Percentiles rank a stretch among this genome's conserved stretches.
Conservation (phyloP, 108 stramenopile genomes). For the Poteriospumella lacustris region DNA sequence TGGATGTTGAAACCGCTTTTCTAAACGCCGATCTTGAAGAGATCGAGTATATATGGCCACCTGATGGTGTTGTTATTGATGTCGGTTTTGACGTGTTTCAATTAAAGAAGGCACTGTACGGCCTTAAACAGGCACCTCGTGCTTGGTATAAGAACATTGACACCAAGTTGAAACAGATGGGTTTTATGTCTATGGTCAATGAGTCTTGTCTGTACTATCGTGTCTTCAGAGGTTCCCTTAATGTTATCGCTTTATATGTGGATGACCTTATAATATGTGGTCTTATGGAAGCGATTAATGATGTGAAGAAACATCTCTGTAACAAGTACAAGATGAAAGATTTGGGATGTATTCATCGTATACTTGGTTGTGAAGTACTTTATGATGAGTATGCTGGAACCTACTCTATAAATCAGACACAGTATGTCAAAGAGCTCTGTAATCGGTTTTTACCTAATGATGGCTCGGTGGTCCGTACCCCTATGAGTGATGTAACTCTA, state of each 20-base stretch:
- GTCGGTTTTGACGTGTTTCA: not conserved
- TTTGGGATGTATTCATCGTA: not conserved
- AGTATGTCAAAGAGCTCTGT: not conserved
- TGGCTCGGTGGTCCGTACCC: not conserved
- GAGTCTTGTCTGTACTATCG: slow-evolving; percentile 10
- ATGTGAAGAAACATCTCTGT: not conserved
- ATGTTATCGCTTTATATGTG: slow-evolving; percentile 20
- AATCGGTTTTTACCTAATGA: not conserved
- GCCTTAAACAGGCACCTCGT: slow-evolving; percentile 5
- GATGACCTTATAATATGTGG: slow-evolving; percentile 10
- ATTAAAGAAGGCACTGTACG: slow-evolving; percentile 14
- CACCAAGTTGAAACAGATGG: not conserved
- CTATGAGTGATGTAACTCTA: not conserved
- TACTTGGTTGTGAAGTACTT: not conserved
- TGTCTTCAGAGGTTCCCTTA: slow-evolving; percentile 1
- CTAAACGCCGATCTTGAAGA: slow-evolving; percentile 17
- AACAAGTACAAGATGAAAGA: not conserved
- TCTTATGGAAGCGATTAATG: not conserved
- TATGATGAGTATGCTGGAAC: not conserved
- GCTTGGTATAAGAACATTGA: slow-evolving; percentile 12
- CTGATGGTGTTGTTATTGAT: not conserved
- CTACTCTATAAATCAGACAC: not conserved
- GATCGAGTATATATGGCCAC: not conserved
- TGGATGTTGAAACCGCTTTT: slow-evolving; percentile 17
- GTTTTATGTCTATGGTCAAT: not conserved